Base-by-base conservation (phyloP, 768 basidiomycete species). In the Myochromella boudieri region DNA sequence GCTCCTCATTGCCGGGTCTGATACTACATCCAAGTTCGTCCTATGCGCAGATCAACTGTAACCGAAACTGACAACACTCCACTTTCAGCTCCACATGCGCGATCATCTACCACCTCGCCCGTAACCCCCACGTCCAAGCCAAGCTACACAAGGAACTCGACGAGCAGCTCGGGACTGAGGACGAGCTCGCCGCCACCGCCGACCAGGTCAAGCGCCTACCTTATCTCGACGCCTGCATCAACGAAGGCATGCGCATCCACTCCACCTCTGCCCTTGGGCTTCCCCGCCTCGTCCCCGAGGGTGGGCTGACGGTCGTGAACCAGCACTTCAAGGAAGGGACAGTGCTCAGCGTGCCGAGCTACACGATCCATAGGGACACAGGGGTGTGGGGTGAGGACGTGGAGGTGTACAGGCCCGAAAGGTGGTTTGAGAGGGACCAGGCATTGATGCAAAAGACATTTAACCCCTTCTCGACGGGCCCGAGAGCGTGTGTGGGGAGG, bases 11-110 rank as follows among this genome's bases (percentile, higher is more conserved):
- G 91, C 91, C 5, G 92, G 92, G 1, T 88, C 86, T 3, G 93
- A 97, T 58, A 97, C 93, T 1, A 95, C 94, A 0, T 93, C 92
- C 37, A 97, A 95, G 89, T 91, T 55, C 50, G 84, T 60, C 17
- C 18, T 34, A 34, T 34, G 14, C n/a, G n/a, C n/a, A n/a, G n/a
- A n/a, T n/a, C n/a, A n/a, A n/a, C n/a, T n/a, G n/a, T n/a, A n/a
- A n/a, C n/a, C n/a, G n/a, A n/a, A n/a, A n/a, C n/a, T n/a, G n/a
- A n/a, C n/a, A n/a, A n/a, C n/a, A n/a, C n/a, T n/a, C n/a, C n/a
- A n/a, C n/a, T n/a, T 28, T 37, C 48, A 92, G 90, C 70, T 93
- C 91, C 14, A 89, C 89, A 4, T 93, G 91, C 56, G 92, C 91
- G 9, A 92, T 95, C 60, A 76, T 89, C 18, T 93, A 91, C 70